Evolutionary conservation across 2,329 filamentous ascomycete genomes (phyloP).

Genomic region (Teratosphaeria viscida): DNA sequence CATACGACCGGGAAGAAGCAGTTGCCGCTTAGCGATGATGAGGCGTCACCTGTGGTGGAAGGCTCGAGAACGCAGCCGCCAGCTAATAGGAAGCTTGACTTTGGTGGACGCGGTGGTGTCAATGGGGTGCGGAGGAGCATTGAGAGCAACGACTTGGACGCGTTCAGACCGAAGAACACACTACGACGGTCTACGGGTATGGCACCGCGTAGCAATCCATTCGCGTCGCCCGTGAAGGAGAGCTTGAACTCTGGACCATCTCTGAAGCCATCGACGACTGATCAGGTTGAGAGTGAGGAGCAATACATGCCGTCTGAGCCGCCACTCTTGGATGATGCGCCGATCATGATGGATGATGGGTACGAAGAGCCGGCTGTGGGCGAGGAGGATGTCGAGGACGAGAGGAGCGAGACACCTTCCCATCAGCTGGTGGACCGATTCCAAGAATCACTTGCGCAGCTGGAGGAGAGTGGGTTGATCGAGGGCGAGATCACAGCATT

Average conservation of each 20-base stretch:
- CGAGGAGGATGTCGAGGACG: background rate
- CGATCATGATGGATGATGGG: slow-evolving; percentile 2
- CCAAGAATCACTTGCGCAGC: background rate
- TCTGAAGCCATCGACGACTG: background rate
- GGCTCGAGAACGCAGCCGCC: slow-evolving; percentile 14
- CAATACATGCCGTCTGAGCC: background rate
- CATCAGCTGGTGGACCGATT: background rate
- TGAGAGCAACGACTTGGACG: slow-evolving; percentile 16
- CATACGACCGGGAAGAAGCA: slow-evolving; percentile 8
- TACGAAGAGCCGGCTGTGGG: slow-evolving; percentile 1
- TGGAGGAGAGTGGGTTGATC: background rate
- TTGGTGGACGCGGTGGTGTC: slow-evolving; percentile 16
- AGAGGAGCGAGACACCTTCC: background rate
- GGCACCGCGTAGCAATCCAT: slow-evolving; percentile 8
- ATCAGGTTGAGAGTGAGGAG: slow-evolving; percentile 3
- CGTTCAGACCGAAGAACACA: slow-evolving; percentile 22
- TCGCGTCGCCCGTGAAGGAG: slow-evolving; percentile 9
- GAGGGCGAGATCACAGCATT: background rate
- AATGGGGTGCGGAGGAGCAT: slow-evolving; percentile 15
- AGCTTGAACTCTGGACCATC: background rate
- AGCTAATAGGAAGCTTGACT: slow-evolving; percentile 24
- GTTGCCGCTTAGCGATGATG: slow-evolving; percentile 1
- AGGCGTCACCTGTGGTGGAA: background rate
- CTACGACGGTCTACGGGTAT: slow-evolving; percentile 18
- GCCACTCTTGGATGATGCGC: slow-evolving; percentile 3